Evolutionary conservation across 169 alveolate species (phyloP), one percentile per base, ranked within the genome.

Genomic region (Plasmodium ovale): DNA sequence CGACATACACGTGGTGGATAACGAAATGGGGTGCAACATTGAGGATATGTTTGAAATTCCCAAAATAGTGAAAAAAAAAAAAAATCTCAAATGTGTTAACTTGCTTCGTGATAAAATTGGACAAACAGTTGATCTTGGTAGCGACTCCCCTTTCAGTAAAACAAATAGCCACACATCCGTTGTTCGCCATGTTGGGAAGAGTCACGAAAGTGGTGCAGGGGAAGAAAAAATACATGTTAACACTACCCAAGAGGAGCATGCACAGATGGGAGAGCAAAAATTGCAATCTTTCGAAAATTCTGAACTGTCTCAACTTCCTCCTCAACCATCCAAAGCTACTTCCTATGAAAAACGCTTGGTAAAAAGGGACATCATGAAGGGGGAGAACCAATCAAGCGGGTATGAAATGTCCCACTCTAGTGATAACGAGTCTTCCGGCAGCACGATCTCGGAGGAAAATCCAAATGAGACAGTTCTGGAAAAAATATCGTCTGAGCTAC

Each of bases 41-140:
- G 87, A 67, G 42, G 27, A 54, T 23, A 68, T 84, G 64, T 84
- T 84, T 59, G 91, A 64, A 31, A 53, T 69, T 14, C 72, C 91
- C 33, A 84, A 84, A 21, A 53, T 56, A 25, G 72, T 68, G 27
- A 84, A 68, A 71, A 84, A 84, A 54, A 84, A 68, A 74, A 74
- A 74, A 60, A 59, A 19, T 3, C 33, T 59, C 19, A 44, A 65
- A 31, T 51, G 47, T 44, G 16, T 31, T 16, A 39, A 67, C 21
- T 47, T 47, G 12, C 0, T 21, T 47, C 12, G 16, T 47, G 56
- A 44, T 6, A 16, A 1, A 44, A 6, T 2, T 12, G 0, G 10
- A 6, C 14, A 2, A 44, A 14, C 10, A 44, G 1, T 12, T 12
- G 56, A 5, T 0, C n/a, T 44, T 16, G 19, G 16, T 31, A 39